Evolutionary conservation across 306 rosid genomes (phyloP), one percentile per base, ranked within the genome.

Genomic region (Styphnolobium japonicum): DNA sequence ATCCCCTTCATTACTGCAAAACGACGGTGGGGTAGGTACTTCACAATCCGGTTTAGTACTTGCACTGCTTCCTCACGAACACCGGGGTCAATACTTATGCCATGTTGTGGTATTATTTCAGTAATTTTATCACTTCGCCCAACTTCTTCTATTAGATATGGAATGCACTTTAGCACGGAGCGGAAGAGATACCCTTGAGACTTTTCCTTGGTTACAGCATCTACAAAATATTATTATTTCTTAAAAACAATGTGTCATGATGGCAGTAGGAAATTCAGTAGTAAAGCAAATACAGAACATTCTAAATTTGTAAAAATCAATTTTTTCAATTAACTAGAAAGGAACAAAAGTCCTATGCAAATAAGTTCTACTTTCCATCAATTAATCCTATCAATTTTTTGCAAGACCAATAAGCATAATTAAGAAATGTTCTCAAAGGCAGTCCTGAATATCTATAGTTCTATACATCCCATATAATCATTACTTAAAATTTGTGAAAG

Each of bases 31-130:
- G 99, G 94, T 69, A 96, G 91, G 86, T 82, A 87, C 77, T 91
- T 93, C 53, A 96, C 98, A 81, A 96, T 91, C 77, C 99, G 91
- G 80, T 93, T 96, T 71, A 96, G 82, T 61, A 96, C 99, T 86
- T 88, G 99, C 52, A 88, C 99, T 70, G 99, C 99, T 86, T 96
- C 99, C 84, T 93, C 99, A 6, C 99, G 99, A 83, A 96, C 99
- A 86, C 98, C 99, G 6, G 99, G 99, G 86, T 96, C 99, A 74
- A 96, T 96, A 83, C 99, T 96, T 84, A 96, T 96, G 82, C 99
- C 99, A 93, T 96, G 99, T 72, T 96, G 99, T 71, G 99, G 99
- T 82, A 96, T 93, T 81, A 96, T 96, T 86, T 96, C 99, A 77
- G 99, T 91, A 64, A 96, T 96, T 89, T 93, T 96, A 87, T 96